These are phyloP conservation scores for Candida dendrica DNA, from an alignment of 805 yeast genomes.

Conservation along the genomic window DNA sequence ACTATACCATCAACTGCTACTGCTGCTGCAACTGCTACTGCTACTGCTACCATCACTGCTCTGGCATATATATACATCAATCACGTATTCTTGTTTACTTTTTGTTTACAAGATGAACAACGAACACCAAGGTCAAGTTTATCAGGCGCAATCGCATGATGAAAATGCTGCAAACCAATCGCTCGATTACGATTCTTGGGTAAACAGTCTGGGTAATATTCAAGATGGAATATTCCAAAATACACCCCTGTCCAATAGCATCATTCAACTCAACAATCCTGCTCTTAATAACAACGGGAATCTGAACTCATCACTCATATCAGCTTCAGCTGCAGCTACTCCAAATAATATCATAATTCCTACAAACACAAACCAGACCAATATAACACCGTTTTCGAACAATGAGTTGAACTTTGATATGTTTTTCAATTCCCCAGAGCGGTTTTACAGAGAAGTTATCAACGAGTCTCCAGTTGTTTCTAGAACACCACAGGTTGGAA, in stretches of 20 bases:
- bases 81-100: not conserved
- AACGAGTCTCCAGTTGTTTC: slow-evolving; percentile 19
- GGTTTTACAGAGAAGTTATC: slow-evolving; percentile 20
- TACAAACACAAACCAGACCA: not conserved
- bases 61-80: no score
- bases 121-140: not conserved
- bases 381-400: not conserved
- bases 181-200: slow-evolving; percentile 22
- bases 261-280: not conserved
- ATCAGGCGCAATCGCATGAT: not conserved
- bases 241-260: not conserved
- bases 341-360: no score
- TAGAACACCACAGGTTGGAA: slow-evolving; percentile 18
- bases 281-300: not conserved
- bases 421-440: slow-evolving; percentile 20
- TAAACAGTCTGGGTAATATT: slow-evolving; percentile 15
- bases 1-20: no score
- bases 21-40: no score
- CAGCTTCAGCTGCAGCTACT: not conserved
- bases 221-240: not conserved
- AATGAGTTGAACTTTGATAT: slow-evolving; percentile 7
- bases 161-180: slow-evolving; percentile 8
- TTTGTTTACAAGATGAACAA: not conserved
- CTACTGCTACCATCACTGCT: no score
- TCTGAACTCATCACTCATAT: not conserved